These are phyloP conservation scores for Sabuloglossum arenarium DNA, from an alignment of 495 filamentous ascomycete species.

Conservation along the genomic window DNA sequence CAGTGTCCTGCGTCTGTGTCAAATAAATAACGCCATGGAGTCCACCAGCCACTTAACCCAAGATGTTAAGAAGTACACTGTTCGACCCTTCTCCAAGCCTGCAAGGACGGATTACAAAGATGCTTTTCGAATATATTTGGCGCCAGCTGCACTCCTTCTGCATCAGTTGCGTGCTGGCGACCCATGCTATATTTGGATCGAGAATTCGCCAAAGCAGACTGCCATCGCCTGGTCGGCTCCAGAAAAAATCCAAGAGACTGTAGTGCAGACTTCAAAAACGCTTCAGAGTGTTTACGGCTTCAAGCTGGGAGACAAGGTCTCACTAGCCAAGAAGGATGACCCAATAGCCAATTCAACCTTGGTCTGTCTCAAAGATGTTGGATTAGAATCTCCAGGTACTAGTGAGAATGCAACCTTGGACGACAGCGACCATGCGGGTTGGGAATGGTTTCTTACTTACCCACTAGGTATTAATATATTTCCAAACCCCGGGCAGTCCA, in stretches of 20 bases:
- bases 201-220: slow-evolving; percentile 23
- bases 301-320: slow-evolving; percentile 39
- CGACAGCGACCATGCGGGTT: slow-evolving; percentile 29
- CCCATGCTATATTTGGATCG: slow-evolving; percentile 28
- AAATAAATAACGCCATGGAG: background rate
- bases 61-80: slow-evolving; percentile 18
- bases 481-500: slow-evolving; percentile 10
- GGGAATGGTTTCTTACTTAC: slow-evolving; percentile 43
- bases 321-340: slow-evolving; percentile 24
- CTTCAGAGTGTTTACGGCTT: slow-evolving; percentile 44
- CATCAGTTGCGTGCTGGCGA: slow-evolving; percentile 40
- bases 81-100: slow-evolving; percentile 32
- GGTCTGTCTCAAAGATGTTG: slow-evolving; percentile 19
- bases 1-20: too few relatives aligned
- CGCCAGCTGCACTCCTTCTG: slow-evolving; percentile 36
- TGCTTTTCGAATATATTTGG: slow-evolving; percentile 45
- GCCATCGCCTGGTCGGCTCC: slow-evolving; percentile 44
- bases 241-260: slow-evolving; percentile 40
- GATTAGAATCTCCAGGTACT: background rate
- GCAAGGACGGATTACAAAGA: slow-evolving; percentile 31
- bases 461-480: slow-evolving; percentile 22
- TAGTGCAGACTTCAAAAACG: slow-evolving; percentile 42
- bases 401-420: background rate
- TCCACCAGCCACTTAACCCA: background rate
- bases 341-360: slow-evolving; percentile 20